Percentiles rank a stretch among this genome's conserved stretches.
These are phyloP conservation scores for Pinus taeda DNA, from an alignment of 75 land plant species.

Conservation along the genomic window DNA sequence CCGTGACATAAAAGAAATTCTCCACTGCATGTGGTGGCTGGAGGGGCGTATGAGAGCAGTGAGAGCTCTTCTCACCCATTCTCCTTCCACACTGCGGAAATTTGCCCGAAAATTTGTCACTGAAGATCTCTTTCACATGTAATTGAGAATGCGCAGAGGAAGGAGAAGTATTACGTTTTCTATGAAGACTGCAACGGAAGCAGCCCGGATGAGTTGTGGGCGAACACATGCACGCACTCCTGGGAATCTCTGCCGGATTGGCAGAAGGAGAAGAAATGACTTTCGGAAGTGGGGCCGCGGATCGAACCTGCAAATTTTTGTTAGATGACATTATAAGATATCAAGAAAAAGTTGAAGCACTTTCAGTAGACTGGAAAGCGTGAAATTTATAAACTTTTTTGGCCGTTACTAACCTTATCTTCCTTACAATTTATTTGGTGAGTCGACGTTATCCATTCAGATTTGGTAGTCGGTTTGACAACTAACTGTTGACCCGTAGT, in stretches of 20 bases:
- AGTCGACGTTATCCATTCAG: too few species aligned
- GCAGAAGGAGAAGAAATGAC: conserved; percentile 2
- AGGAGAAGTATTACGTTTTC: neutral
- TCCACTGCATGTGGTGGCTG: conserved; percentile 45
- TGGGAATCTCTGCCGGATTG: neutral
- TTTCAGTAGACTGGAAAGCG: too few species aligned
- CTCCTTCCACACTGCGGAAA: conserved; percentile 52
- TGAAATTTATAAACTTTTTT: too few species aligned
- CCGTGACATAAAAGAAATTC: conserved; percentile 36
- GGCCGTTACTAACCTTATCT: too few species aligned
- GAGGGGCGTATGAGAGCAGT: conserved; percentile 59
- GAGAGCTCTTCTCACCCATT: conserved; percentile 44
- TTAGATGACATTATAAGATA: too few species aligned
- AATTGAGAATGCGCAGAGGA: conserved; percentile 20
- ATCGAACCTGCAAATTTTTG: too few species aligned
- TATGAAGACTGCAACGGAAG: conserved; percentile 51
- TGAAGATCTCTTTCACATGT: conserved; percentile 38
- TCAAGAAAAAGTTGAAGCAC: too few species aligned
- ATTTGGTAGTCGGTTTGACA: too few species aligned
- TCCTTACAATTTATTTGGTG: too few species aligned
- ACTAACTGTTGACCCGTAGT: too few species aligned
- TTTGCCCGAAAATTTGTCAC: too few species aligned
- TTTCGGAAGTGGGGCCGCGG: too few species aligned
- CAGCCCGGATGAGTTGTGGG: conserved; percentile 68
- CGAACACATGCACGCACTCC: conserved; percentile 49